These are phyloP conservation scores for Hebeloma cylindrosporum DNA, from an alignment of 768 basidiomycete genomes.

Conservation along the genomic window DNA sequence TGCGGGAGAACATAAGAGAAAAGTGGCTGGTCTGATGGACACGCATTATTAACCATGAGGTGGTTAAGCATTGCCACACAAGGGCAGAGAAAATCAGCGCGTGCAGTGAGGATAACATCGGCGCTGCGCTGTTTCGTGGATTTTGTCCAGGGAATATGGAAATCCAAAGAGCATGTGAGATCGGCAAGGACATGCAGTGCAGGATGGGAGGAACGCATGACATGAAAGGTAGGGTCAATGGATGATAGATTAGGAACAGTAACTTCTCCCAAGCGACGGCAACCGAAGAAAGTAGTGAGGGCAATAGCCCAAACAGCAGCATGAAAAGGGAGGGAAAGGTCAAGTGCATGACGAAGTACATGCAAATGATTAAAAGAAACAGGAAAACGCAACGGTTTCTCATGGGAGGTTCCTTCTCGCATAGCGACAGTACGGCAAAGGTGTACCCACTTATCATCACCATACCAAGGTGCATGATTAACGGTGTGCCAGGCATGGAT, in stretches of 20 bases:
- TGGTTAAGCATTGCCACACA: slow-evolving; percentile 25
- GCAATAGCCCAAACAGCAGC: slow-evolving; percentile 16
- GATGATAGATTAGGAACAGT: slow-evolving; percentile 15
- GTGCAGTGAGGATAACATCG: slow-evolving; percentile 18
- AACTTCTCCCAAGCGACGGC: slow-evolving; percentile 27
- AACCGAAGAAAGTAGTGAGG: slow-evolving; percentile 11
- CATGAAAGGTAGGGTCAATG: slow-evolving; percentile 2
- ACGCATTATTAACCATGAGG: slow-evolving; percentile 5
- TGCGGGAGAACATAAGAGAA: not conserved
- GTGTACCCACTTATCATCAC: slow-evolving; percentile 19
- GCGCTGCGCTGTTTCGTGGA: slow-evolving; percentile 19
- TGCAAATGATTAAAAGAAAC: slow-evolving; percentile 32
- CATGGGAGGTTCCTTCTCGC: slow-evolving; percentile 11
- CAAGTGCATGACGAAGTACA: slow-evolving; percentile 6
- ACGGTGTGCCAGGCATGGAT: slow-evolving; percentile 31
- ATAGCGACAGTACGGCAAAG: slow-evolving; percentile 10
- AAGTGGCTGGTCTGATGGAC: slow-evolving; percentile 17
- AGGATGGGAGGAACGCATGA: not conserved
- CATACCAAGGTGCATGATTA: slow-evolving; percentile 32
- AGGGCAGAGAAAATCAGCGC: slow-evolving; percentile 14
- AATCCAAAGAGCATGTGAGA: slow-evolving; percentile 3
- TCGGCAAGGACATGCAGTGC: slow-evolving; percentile 7
- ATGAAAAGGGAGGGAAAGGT: slow-evolving; percentile 5
- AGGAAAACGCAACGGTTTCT: slow-evolving; percentile 19
- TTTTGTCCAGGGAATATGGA: slow-evolving; percentile 34